These are phyloP conservation scores for Termitomyces sp. DNA, from an alignment of 1,284 basidiomycete genomes.

Conservation along the genomic window DNA sequence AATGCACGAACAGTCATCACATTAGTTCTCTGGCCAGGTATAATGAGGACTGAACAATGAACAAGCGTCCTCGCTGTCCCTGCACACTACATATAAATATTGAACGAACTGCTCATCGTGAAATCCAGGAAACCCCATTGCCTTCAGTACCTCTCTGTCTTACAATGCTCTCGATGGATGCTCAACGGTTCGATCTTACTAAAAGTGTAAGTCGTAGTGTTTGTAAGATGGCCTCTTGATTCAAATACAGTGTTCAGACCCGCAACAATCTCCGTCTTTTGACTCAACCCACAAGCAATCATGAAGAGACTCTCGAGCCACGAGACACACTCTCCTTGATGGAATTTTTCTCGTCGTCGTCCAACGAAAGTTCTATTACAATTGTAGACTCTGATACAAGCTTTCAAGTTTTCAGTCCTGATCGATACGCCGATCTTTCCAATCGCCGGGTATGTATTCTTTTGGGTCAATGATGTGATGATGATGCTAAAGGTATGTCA, in stretches of 20 bases:
- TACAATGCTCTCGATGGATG: constrained; percentile 21
- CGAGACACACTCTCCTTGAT: background rate
- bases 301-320: background rate
- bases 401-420: background rate
- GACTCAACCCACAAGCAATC: background rate
- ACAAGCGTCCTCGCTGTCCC: constrained; percentile 4
- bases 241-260: background rate
- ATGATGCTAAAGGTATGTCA: background rate
- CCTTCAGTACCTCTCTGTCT: background rate
- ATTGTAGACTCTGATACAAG: background rate
- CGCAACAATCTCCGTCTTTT: background rate
- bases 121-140: background rate
- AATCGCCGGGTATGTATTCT: background rate
- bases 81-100: constrained; percentile 12
- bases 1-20: constrained; percentile 5
- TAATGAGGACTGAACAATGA: constrained; percentile 11
- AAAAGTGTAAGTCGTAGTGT: constrained; percentile 20
- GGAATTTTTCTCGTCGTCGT: background rate
- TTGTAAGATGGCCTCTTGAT: background rate
- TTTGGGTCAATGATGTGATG: background rate
- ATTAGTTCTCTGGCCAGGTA: constrained; percentile 5
- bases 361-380: background rate
- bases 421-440: background rate
- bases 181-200: constrained; percentile 26
- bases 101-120: background rate